Percentiles rank a stretch among this genome's conserved stretches.
These are phyloP conservation scores for Pulicaria dysenterica DNA, from an alignment of 129 eudicot genomes.

Conservation along the genomic window DNA sequence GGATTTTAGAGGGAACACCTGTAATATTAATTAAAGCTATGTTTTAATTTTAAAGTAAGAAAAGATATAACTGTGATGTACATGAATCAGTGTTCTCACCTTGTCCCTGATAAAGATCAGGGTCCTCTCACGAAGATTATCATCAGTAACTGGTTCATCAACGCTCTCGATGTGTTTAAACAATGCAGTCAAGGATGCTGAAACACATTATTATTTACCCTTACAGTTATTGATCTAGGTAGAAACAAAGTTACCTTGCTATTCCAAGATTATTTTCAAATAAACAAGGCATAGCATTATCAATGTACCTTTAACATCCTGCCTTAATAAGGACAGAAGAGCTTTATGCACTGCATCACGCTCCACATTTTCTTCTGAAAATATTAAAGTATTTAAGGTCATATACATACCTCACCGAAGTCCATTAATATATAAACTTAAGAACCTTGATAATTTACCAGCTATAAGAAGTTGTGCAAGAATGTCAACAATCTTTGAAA, in stretches of 20 bases:
- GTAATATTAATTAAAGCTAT: slow-evolving; percentile 23
- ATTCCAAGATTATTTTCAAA: no score
- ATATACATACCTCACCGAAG: neutral
- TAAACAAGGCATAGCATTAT: neutral
- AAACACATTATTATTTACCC: slow-evolving; percentile 20
- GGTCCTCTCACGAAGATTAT: slow-evolving; percentile 90
- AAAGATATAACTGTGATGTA: slow-evolving; percentile 1
- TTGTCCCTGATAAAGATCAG: slow-evolving; percentile 81
- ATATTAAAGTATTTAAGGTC: slow-evolving; percentile 27
- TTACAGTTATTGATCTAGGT: neutral
- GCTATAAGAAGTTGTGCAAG: slow-evolving; percentile 93
- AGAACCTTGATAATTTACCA: slow-evolving; percentile 42
- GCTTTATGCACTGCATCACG: slow-evolving; percentile 97
- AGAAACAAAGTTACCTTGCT: no score
- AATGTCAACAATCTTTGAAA: slow-evolving; percentile 88
- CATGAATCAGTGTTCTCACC: slow-evolving; percentile 39
- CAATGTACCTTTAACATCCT: slow-evolving; percentile 77
- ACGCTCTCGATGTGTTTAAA: slow-evolving; percentile 87
- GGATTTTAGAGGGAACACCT: slow-evolving; percentile 90
- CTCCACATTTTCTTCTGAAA: slow-evolving; percentile 88
- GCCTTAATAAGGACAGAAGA: slow-evolving; percentile 84
- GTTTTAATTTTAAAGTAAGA: neutral
- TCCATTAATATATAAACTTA: slow-evolving; percentile 10
- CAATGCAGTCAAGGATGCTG: slow-evolving; percentile 87
- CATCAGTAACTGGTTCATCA: slow-evolving; percentile 85